phyloP scores from a whole-genome alignment of 306 rosid species.

The Cyamopsis tetragonoloba region DNA sequence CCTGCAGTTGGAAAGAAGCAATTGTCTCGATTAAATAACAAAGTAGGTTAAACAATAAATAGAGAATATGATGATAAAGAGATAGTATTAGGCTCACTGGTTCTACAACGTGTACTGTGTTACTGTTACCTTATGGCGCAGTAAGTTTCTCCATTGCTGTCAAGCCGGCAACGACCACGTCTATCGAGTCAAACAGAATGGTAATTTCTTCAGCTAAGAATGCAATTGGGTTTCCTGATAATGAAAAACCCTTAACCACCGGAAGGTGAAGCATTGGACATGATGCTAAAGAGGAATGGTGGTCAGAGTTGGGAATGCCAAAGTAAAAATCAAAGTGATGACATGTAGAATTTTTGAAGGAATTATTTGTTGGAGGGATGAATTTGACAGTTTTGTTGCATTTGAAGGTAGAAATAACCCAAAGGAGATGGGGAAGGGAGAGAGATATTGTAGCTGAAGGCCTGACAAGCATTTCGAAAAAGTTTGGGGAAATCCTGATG shows the following conservation, averaged over 20 bases:
- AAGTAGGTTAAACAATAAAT: no score
- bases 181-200: background rate
- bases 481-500: background rate
- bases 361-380: background rate
- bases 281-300: background rate
- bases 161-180: background rate
- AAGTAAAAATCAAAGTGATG: background rate
- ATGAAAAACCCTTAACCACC: no score
- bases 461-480: background rate
- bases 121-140: constrained; percentile 33
- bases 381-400: background rate
- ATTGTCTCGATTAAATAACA: background rate
- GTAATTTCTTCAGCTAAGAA: constrained; percentile 6
- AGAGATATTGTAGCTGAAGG: background rate
- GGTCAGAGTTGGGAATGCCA: background rate
- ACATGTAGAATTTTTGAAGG: background rate
- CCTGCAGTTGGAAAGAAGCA: constrained; percentile 1
- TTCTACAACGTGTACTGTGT: no score
- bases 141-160: background rate
- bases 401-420: background rate
- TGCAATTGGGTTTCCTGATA: background rate
- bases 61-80: no score
- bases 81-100: no score
- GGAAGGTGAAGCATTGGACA: constrained; percentile 35
- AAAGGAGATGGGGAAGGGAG: constrained; percentile 17